Evolutionary conservation across 768 basidiomycete species (phyloP).

Genomic region (Termitomyces sp.): DNA sequence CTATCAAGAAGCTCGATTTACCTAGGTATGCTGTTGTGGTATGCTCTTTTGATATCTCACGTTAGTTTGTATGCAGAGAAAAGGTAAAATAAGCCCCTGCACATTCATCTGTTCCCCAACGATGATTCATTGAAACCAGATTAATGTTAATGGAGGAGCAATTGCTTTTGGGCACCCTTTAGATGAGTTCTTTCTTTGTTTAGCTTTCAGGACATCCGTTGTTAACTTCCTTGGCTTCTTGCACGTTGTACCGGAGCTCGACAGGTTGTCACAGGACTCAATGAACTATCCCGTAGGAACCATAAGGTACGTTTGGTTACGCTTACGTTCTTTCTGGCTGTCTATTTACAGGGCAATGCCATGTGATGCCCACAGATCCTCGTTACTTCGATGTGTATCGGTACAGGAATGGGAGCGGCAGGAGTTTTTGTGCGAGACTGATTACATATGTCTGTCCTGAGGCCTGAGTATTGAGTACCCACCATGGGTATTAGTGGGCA

Average conservation of each 20-base stretch:
- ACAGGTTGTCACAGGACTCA: conserved; percentile 81
- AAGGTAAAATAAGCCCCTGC: conserved; percentile 24
- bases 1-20: conserved; percentile 61
- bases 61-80: conserved; percentile 22
- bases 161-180: conserved; percentile 84
- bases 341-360: neutral
- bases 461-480: too few relatives aligned
- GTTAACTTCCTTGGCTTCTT: conserved; percentile 2
- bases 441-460: neutral
- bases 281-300: conserved; percentile 64
- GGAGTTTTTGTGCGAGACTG: conserved; percentile 64
- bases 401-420: conserved; percentile 91
- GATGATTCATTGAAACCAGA: conserved; percentile 28
- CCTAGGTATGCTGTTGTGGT: conserved; percentile 25
- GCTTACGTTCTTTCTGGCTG: neutral
- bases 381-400: conserved; percentile 88
- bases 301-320: conserved; percentile 50
- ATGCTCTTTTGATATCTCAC: neutral
- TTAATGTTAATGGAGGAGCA: conserved; percentile 89
- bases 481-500: too few relatives aligned
- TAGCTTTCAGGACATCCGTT: neutral
- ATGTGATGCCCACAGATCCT: conserved; percentile 46
- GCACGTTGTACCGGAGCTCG: conserved; percentile 81
- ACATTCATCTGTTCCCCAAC: neutral
- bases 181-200: conserved; percentile 48